These are phyloP conservation scores for Phoma sp. DNA, from an alignment of 2,329 filamentous ascomycete genomes.

Conservation along the genomic window DNA sequence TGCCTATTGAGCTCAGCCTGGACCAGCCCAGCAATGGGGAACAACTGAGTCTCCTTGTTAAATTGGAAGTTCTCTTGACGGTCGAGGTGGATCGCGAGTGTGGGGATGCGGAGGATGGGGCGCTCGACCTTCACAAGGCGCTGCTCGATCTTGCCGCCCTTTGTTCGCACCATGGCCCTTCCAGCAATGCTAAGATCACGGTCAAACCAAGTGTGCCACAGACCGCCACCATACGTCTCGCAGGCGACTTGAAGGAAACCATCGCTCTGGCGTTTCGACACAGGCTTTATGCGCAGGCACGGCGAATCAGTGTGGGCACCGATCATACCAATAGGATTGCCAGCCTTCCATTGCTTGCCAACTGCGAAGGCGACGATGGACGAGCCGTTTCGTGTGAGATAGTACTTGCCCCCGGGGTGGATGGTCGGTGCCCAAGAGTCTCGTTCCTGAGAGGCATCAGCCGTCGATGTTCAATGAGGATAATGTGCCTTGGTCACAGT, in stretches of 20 bases:
- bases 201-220: conserved; percentile 99
- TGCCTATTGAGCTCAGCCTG: conserved; percentile 86
- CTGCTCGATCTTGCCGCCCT: conserved; percentile 77
- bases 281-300: conserved; percentile 89
- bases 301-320: conserved; percentile 97
- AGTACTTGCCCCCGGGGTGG: conserved; percentile 91
- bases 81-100: conserved; percentile 91
- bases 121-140: conserved; percentile 89
- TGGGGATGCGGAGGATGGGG: conserved; percentile 90
- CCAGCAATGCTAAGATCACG: conserved; percentile 91
- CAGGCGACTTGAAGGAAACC: conserved; percentile 95
- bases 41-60: conserved; percentile 96
- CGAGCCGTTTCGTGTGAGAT: conserved; percentile 90
- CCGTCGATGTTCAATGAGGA: background rate
- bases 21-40: conserved; percentile 88
- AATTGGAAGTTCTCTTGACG: conserved; percentile 85
- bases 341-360: conserved; percentile 87
- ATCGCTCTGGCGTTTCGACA: conserved; percentile 84
- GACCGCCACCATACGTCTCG: conserved; percentile 94
- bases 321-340: conserved; percentile 89
- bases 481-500: background rate
- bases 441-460: conserved; percentile 67
- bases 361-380: conserved; percentile 93
- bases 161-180: conserved; percentile 79
- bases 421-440: conserved; percentile 85